These are phyloP conservation scores for Orbilia quercus DNA, from an alignment of 2,329 filamentous ascomycete species.

Conservation along the genomic window DNA sequence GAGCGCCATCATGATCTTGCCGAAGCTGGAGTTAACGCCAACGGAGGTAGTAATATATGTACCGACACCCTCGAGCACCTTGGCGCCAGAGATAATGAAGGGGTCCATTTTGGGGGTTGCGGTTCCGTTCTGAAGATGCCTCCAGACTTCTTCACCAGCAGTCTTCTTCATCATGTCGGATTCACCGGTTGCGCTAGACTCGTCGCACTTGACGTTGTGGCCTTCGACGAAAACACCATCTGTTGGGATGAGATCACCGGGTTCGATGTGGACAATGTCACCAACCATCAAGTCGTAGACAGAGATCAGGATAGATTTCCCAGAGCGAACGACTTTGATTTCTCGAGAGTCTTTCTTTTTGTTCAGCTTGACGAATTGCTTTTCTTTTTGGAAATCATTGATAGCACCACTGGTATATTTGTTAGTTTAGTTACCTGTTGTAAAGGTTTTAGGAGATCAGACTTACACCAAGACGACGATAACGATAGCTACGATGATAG, in stretches of 20 bases:
- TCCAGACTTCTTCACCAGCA: constrained; percentile 74
- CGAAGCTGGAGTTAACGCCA: constrained; percentile 78
- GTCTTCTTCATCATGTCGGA: constrained; percentile 79
- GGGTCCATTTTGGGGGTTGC: constrained; percentile 79
- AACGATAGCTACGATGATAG: constrained; percentile 81
- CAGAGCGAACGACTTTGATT: constrained; percentile 78
- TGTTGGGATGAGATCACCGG: constrained; percentile 78
- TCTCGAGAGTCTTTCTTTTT: constrained; percentile 80
- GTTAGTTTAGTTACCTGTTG: constrained; percentile 10
- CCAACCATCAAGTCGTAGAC: constrained; percentile 77
- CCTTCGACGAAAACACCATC: constrained; percentile 79
- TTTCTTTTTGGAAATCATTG: constrained; percentile 84
- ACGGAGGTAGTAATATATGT: constrained; percentile 80
- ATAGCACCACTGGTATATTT: constrained; percentile 69
- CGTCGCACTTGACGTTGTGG: constrained; percentile 79
- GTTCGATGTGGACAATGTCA: constrained; percentile 78
- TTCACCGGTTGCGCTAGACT: constrained; percentile 82
- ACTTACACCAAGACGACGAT: constrained; percentile 76
- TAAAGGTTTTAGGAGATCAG: neutral
- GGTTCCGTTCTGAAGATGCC: constrained; percentile 75
- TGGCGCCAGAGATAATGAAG: constrained; percentile 85
- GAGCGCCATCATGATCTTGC: constrained; percentile 78
- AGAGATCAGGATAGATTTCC: constrained; percentile 75
- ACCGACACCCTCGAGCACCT: constrained; percentile 80
- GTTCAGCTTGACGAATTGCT: constrained; percentile 81